Evolutionary conservation across 352 stramenopile genomes (phyloP).

Genomic region (Phytophthora crassamura): DNA sequence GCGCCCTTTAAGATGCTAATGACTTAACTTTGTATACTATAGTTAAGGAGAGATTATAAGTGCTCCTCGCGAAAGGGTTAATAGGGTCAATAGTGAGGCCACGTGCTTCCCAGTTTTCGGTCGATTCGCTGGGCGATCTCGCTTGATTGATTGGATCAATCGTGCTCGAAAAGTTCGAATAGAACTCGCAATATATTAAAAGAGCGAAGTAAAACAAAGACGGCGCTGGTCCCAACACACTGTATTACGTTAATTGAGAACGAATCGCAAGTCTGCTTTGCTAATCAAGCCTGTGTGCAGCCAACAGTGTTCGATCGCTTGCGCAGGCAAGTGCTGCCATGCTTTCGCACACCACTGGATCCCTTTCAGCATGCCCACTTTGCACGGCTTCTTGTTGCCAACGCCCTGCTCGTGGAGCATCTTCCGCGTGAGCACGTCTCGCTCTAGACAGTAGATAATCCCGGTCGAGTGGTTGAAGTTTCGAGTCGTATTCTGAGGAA

Average conservation of each 20-base stretch:
- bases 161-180: too few relatives aligned
- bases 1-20: too few relatives aligned
- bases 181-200: too few relatives aligned
- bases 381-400: slow-evolving; percentile 4
- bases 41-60: too few relatives aligned
- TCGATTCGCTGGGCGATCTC: too few relatives aligned
- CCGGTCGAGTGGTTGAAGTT: slow-evolving; percentile 12
- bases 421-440: neutral
- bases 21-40: too few relatives aligned
- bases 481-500: slow-evolving; percentile 11
- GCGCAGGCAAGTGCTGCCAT: neutral
- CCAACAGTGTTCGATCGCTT: slow-evolving; percentile 16
- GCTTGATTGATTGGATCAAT: too few relatives aligned
- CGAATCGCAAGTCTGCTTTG: slow-evolving; percentile 8
- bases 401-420: slow-evolving; percentile 9
- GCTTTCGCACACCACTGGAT: slow-evolving; percentile 6
- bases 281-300: slow-evolving; percentile 9
- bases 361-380: slow-evolving; percentile 14
- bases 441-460: slow-evolving; percentile 17
- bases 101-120: too few relatives aligned
- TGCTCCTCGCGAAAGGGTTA: too few relatives aligned
- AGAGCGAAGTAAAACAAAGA: neutral
- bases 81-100: too few relatives aligned
- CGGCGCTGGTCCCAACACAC: neutral
- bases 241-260: slow-evolving; percentile 14